These are phyloP conservation scores for Russula sp. DNA, from an alignment of 768 basidiomycete species.

Conservation along the genomic window DNA sequence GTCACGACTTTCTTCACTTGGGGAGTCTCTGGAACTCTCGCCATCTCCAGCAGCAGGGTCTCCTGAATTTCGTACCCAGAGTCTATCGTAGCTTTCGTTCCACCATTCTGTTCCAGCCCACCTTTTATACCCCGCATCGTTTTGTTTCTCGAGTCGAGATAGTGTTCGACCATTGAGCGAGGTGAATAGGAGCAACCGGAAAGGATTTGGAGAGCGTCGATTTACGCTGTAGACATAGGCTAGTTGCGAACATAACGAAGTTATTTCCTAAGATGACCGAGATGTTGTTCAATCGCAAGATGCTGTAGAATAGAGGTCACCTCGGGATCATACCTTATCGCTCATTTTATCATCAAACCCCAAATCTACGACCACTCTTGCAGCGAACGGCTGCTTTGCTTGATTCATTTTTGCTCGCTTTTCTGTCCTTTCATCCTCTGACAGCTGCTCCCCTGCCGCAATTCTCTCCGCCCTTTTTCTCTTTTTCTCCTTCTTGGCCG, in stretches of 20 bases:
- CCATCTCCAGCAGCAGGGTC: neutral
- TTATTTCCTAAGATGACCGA: constrained; percentile 63
- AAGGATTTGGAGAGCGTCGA: constrained; percentile 60
- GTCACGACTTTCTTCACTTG: neutral
- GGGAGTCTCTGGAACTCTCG: neutral
- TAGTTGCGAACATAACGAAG: constrained; percentile 82
- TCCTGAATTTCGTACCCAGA: constrained; percentile 43
- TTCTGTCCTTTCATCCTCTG: constrained; percentile 34
- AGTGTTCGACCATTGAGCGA: constrained; percentile 69
- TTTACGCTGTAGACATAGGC: constrained; percentile 90
- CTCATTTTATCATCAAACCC: constrained; percentile 92
- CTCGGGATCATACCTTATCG: constrained; percentile 63
- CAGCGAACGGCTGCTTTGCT: constrained; percentile 34
- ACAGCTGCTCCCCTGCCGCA: constrained; percentile 54
- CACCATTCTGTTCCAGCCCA: constrained; percentile 86
- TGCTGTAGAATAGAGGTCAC: neutral
- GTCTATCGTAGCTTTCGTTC: constrained; percentile 59
- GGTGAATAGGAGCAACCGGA: constrained; percentile 68
- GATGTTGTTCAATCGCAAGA: neutral
- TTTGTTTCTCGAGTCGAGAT: constrained; percentile 54
- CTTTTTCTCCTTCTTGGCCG: constrained; percentile 68
- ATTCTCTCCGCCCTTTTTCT: constrained; percentile 50
- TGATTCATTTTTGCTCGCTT: constrained; percentile 25
- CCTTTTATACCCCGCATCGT: constrained; percentile 61
- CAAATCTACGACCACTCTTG: constrained; percentile 74